Base-by-base conservation (phyloP, 2,329 filamentous ascomycete species). In the Pseudocercospora eumusae region DNA sequence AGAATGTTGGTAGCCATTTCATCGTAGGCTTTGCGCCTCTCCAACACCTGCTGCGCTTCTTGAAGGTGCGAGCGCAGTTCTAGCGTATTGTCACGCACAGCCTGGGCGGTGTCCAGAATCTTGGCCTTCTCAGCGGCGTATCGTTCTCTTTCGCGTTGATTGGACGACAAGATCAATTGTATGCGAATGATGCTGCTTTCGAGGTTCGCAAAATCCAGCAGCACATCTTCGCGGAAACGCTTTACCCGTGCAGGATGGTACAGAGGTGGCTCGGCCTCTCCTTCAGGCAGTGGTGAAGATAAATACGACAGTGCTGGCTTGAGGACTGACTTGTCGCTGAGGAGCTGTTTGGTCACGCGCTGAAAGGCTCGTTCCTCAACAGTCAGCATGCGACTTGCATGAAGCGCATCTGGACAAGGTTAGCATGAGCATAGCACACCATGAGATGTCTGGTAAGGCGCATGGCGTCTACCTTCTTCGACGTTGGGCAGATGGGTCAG, bases 351-450 rank as follows among this genome's bases (percentile, higher is more conserved):
- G 21, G 90, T 91, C 63, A 97, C 87, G 64, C 93, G 89, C 75
- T 91, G 91, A 80, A 96, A 97, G 0, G 92, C 92, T 62, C 92
- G 92, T 74, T 96, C 91, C 80, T 98, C 93, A 64, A 97, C 89
- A 66, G 91, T 90, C 40, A 97, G 84, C 3, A 97, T 88, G 45
- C 93, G 91, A 28, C 85, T 84, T 73, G 93, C 93, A 80, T 97
- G 93, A 40, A 97, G 87, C 66, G 92, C 88, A 75, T 92, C 88
- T 87, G 47, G n/a, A 40, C 15, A n/a, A 9, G 21, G 31, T 59
- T 21, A 55, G 49, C n/a, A 28, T 55, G n/a, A 59, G 44, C 36
- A 25, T 25, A 25, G 25, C 4, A 45, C 23, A 28, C 6, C 40
- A 27, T 42, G n/a, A n/a, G n/a, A 11, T 52, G 10, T 27, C 25